Percentiles rank a stretch among this genome's conserved stretches.
phyloP scores from a whole-genome alignment of 257 asterid species.

The Petrea volubilis region DNA sequence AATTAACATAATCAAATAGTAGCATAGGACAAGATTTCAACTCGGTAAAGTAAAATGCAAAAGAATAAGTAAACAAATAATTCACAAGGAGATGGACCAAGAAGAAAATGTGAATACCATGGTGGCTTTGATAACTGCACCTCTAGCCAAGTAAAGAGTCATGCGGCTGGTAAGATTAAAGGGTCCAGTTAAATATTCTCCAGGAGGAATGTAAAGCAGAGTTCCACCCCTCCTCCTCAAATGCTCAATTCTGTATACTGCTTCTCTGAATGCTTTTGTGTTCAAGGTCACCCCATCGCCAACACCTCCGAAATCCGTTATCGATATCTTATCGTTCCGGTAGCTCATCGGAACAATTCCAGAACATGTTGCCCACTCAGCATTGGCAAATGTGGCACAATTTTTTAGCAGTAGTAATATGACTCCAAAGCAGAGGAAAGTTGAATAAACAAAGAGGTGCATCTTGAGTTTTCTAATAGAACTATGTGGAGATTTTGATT shows the following conservation, averaged over 20 bases:
- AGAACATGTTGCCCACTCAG: conserved; percentile 64
- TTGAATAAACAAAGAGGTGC: conserved; percentile 17
- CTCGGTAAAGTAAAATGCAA: not conserved
- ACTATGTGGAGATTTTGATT: not conserved
- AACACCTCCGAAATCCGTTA: conserved; percentile 79
- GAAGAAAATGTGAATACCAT: conserved; percentile 43
- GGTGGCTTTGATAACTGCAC: conserved; percentile 83
- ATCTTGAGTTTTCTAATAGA: conserved; percentile 22
- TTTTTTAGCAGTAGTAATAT: conserved; percentile 21
- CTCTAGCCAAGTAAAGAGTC: conserved; percentile 87
- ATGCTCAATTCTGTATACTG: conserved; percentile 76
- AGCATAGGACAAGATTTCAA: not conserved
- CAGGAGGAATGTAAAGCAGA: conserved; percentile 85
- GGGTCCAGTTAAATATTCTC: conserved; percentile 78
- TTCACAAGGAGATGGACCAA: not conserved
- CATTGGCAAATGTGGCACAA: conserved; percentile 32
- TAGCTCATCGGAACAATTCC: conserved; percentile 82
- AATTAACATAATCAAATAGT: not conserved
- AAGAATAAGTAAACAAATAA: not conserved
- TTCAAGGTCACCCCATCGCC: conserved; percentile 86
- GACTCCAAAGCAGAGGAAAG: conserved; percentile 27
- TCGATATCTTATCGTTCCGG: conserved; percentile 75
- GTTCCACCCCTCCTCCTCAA: conserved; percentile 87
- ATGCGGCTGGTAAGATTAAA: conserved; percentile 87
- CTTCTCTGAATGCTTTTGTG: conserved; percentile 81